Conservation (phyloP, 768 basidiomycete genomes). For the Dacryopinax primogenitus region DNA sequence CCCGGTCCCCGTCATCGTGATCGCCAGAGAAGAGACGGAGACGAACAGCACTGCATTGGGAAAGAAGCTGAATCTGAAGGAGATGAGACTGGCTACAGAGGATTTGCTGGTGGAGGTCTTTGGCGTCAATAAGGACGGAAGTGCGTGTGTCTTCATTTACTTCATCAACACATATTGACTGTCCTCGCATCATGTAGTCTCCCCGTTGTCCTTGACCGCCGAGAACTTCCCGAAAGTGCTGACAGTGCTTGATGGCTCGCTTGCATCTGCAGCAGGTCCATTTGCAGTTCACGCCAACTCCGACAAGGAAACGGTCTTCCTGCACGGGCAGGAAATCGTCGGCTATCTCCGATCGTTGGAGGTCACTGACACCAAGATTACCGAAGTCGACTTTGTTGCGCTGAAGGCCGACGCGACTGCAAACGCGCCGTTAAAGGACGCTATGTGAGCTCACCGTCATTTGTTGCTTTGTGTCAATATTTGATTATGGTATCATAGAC, state of each 20-base stretch:
- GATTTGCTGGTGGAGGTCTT: constrained; percentile 82
- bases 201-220: constrained; percentile 58
- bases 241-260: constrained; percentile 64
- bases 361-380: constrained; percentile 48
- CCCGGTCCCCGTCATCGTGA: constrained; percentile 73
- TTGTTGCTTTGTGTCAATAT: background rate
- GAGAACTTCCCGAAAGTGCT: constrained; percentile 55
- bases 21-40: constrained; percentile 76
- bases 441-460: background rate
- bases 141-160: constrained; percentile 36
- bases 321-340: constrained; percentile 63
- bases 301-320: constrained; percentile 58
- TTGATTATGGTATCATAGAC: background rate
- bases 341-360: constrained; percentile 61
- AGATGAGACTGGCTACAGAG: constrained; percentile 70
- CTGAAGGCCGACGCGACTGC: constrained; percentile 38
- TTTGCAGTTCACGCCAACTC: constrained; percentile 69
- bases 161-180: background rate
- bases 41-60: constrained; percentile 63
- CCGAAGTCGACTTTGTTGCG: constrained; percentile 59
- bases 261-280: constrained; percentile 51
- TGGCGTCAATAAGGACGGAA: constrained; percentile 66
- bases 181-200: constrained; percentile 39
- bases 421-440: constrained; percentile 1
- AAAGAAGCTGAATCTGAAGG: constrained; percentile 73